These are phyloP conservation scores for Tremellales sp. DNA, from an alignment of 1,284 basidiomycete species.

Conservation along the genomic window DNA sequence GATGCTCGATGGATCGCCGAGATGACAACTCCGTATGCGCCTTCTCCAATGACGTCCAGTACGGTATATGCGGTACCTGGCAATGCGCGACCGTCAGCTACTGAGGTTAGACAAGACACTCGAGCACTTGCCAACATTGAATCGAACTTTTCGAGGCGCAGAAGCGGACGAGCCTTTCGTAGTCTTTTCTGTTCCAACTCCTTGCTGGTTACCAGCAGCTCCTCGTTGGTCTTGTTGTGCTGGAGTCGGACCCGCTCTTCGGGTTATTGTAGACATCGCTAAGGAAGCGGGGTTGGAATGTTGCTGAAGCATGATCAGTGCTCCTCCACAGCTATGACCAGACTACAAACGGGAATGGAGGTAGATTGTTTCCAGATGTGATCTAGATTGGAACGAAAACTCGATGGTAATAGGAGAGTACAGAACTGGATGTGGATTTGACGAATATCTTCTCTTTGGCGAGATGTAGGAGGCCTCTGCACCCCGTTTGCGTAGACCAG, in stretches of 20 bases:
- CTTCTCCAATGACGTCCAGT: slow-evolving; percentile 88
- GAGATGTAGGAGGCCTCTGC: too few relatives aligned
- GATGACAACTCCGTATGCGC: slow-evolving; percentile 70
- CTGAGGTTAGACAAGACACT: not conserved
- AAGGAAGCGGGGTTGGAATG: too few relatives aligned
- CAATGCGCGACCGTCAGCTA: not conserved
- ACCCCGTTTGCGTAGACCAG: too few relatives aligned
- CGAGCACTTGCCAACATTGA: slow-evolving; percentile 74
- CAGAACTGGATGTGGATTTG: too few relatives aligned
- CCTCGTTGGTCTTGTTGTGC: slow-evolving; percentile 1
- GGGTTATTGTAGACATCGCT: slow-evolving; percentile 1
- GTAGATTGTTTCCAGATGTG: too few relatives aligned
- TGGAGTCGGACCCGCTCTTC: not conserved
- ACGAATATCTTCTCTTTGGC: too few relatives aligned
- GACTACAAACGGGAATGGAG: too few relatives aligned
- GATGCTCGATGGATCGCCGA: slow-evolving; percentile 77
- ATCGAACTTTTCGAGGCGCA: slow-evolving; percentile 80
- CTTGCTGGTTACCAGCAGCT: not conserved
- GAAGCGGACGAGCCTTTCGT: slow-evolving; percentile 46
- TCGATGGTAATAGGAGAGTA: too few relatives aligned
- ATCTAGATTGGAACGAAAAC: too few relatives aligned
- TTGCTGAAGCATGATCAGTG: too few relatives aligned
- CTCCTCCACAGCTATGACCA: too few relatives aligned
- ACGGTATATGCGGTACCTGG: slow-evolving; percentile 67
- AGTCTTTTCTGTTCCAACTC: slow-evolving; percentile 27